Conservation (phyloP, 441 rosid species). For the Gossypium trilobum region DNA sequence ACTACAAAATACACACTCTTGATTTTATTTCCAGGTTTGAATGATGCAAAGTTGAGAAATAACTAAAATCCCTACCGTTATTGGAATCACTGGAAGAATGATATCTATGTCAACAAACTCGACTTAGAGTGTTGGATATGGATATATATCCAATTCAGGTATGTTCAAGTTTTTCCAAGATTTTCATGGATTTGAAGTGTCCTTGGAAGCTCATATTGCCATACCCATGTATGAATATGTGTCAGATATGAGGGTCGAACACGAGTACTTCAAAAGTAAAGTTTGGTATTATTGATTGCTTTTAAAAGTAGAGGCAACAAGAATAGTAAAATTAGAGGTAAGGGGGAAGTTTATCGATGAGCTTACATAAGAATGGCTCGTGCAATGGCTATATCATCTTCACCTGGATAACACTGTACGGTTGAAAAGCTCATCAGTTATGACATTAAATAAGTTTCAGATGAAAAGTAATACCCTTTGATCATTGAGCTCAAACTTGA, state of each 20-base stretch:
- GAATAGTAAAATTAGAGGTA: not conserved
- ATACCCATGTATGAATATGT: too few relatives aligned
- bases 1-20: not conserved
- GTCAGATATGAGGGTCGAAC: too few relatives aligned
- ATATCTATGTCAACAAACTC: too few relatives aligned
- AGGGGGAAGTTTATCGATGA: not conserved
- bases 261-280: not conserved
- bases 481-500: not conserved
- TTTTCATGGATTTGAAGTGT: too few relatives aligned
- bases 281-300: not conserved
- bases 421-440: conserved; percentile 22
- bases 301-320: not conserved
- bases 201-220: too few relatives aligned
- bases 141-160: not conserved
- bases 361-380: conserved; percentile 70
- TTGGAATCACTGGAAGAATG: not conserved
- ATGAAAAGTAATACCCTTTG: not conserved
- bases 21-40: not conserved
- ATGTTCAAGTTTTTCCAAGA: not conserved
- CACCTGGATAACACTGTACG: conserved; percentile 93
- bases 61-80: not conserved
- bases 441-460: not conserved
- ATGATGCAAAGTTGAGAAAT: not conserved
- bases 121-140: too few relatives aligned
- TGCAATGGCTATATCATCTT: conserved; percentile 89